Evolutionary conservation across 2,329 filamentous ascomycete genomes (phyloP), one percentile per base, ranked within the genome.

Genomic region (Stylonectria norvegica): DNA sequence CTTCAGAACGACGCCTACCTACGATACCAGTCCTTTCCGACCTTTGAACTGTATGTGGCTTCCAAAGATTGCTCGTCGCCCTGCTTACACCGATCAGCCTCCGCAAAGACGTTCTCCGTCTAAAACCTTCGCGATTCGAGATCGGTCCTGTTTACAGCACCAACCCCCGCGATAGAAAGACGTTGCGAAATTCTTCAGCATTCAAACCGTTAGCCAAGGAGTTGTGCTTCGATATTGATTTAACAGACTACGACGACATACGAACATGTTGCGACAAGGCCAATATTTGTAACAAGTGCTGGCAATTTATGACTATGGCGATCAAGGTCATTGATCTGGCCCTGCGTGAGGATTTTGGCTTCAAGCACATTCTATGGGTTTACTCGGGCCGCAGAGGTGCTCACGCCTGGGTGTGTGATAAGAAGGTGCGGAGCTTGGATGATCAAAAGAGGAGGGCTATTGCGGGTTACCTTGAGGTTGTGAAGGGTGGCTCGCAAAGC

Each of bases 161-260:
- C 33, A 96, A 97, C 62, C 93, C 93, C 1, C 85, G 89, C 55
- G 93, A 98, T 57, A 83, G 91, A 58, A 98, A 97, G 69, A 84
- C 84, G 0, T 67, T 97, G 22, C 81, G 85, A 38, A 91, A 89
- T 64, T 78, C 83, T 23, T 80, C 81, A 34, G 81, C 87, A 7
- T 96, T 98, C 69, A 85, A 84, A 49, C 91, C 93, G 0, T 65
- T 96, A 20, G 78, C 86, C 40, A 98, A 98, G 64, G 93, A 98
- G 64, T 72, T 98, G 27, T 95, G 95, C 56, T 97, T 98, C 65
- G 93, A 98, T 84, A 97, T 98, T 57, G 93, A 98, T 78, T 78
- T 98, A 78, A 97, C 93, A 39, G 93, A 97, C 68, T 98, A 98
- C 67, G 93, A 98, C 62, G 89, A 95, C 51, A 87, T 98, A 50